These are phyloP conservation scores for Fusarium tanahbumbuense DNA, from an alignment of 2,329 filamentous ascomycete species.

Conservation along the genomic window DNA sequence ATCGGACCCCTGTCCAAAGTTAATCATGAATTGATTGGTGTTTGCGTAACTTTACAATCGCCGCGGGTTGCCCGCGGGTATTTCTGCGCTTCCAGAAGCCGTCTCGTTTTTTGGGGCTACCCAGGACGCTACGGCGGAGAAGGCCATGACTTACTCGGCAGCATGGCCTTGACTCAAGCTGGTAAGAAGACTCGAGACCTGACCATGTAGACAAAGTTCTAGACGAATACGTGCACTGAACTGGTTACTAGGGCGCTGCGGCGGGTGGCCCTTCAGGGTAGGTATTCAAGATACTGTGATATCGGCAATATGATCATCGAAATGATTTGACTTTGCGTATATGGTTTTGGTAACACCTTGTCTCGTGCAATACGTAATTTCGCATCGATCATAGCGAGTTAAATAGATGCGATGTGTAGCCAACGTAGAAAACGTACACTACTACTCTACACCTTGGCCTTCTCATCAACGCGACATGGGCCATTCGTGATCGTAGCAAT, in stretches of 20 bases:
- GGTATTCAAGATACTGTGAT: slow-evolving; percentile 44
- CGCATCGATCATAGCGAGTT: not conserved
- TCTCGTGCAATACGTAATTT: not conserved
- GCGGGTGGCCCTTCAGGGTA: slow-evolving; percentile 72
- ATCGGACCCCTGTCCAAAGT: slow-evolving; percentile 69
- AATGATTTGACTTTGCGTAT: not conserved
- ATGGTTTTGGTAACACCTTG: not conserved
- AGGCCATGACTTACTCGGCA: slow-evolving; percentile 66
- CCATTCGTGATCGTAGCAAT: not conserved
- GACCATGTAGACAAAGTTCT: slow-evolving; percentile 86
- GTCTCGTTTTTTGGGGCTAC: slow-evolving; percentile 70
- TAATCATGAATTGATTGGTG: slow-evolving; percentile 55
- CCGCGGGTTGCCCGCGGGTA: slow-evolving; percentile 72
- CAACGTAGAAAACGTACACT: not conserved
- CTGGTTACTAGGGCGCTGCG: slow-evolving; percentile 75
- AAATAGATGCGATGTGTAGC: not conserved
- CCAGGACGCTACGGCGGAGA: slow-evolving; percentile 74
- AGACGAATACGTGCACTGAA: slow-evolving; percentile 70
- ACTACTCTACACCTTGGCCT: not conserved
- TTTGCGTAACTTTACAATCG: slow-evolving; percentile 57
- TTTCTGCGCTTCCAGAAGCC: slow-evolving; percentile 79
- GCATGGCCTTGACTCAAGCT: slow-evolving; percentile 61
- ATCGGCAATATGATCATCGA: not conserved
- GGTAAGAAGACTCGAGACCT: slow-evolving; percentile 82
- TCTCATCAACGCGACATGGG: not conserved